Evolutionary conservation across 441 rosid genomes (phyloP).

Genomic region (Pelargonium citronellum): DNA sequence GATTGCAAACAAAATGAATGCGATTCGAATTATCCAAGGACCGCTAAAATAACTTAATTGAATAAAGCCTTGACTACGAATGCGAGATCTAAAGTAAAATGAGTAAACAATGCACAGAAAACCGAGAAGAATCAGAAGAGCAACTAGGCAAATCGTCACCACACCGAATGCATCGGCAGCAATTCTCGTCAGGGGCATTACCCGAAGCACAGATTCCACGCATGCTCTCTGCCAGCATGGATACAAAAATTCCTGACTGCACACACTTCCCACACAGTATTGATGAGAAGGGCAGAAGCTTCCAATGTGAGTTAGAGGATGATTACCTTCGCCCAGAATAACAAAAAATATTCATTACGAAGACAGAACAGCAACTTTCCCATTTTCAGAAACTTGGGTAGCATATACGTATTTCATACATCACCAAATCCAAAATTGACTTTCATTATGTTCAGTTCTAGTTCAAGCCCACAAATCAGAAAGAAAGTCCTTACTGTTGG

Average conservation of each 20-base stretch:
- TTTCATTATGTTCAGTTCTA: neutral
- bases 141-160: constrained; percentile 83
- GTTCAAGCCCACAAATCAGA: constrained; percentile 2
- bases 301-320: constrained; percentile 6
- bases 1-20: constrained; percentile 59
- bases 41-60: constrained; percentile 75
- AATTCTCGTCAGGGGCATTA: constrained; percentile 95
- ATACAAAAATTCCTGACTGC: constrained; percentile 40
- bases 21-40: constrained; percentile 83
- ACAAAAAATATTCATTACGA: no score
- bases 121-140: constrained; percentile 61
- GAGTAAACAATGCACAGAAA: constrained; percentile 73
- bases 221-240: constrained; percentile 99
- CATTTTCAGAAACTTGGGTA: no score
- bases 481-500: constrained; percentile 1
- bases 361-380: constrained; percentile 2
- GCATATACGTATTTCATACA: no score
- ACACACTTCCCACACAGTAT: constrained; percentile 16
- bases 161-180: constrained; percentile 97
- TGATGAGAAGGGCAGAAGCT: constrained; percentile 19
- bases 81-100: constrained; percentile 62
- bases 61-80: constrained; percentile 39
- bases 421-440: no score
- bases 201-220: constrained; percentile 93
- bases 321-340: neutral